Percentiles rank a stretch among this genome's conserved stretches.
These are phyloP conservation scores for Coccomyxa sp. DNA, from an alignment of 139 green algal species.

Conservation along the genomic window DNA sequence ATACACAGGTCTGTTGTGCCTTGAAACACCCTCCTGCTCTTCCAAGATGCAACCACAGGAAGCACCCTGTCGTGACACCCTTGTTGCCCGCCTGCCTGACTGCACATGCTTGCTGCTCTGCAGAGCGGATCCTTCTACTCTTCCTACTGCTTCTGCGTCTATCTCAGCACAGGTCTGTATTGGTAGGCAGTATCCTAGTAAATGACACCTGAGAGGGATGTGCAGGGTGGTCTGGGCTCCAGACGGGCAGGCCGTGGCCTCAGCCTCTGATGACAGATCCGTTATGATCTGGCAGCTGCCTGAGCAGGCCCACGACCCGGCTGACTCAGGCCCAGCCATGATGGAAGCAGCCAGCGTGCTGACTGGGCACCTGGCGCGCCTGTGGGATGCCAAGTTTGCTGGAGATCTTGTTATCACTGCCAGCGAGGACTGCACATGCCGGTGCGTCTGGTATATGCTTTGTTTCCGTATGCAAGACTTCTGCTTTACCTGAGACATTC, in stretches of 20 bases:
- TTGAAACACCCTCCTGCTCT: too few species aligned
- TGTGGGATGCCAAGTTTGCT: slow-evolving; percentile 29
- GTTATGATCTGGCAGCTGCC: slow-evolving; percentile 33
- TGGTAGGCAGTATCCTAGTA: background rate
- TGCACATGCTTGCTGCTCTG: background rate
- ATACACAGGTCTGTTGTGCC: slow-evolving; percentile 32
- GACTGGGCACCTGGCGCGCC: slow-evolving; percentile 24
- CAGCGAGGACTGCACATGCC: slow-evolving; percentile 28
- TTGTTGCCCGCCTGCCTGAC: too few species aligned
- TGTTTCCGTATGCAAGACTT: background rate
- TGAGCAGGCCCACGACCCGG: background rate
- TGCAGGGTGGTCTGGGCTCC: slow-evolving; percentile 36
- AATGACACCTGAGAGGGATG: background rate
- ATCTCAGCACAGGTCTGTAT: background rate
- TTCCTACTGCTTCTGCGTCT: background rate
- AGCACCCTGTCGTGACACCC: too few species aligned
- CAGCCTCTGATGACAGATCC: slow-evolving; percentile 42
- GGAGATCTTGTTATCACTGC: slow-evolving; percentile 19
- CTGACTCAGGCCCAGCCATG: background rate
- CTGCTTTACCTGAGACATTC: background rate
- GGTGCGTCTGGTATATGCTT: background rate
- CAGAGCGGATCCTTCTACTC: background rate
- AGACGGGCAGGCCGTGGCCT: slow-evolving; percentile 27
- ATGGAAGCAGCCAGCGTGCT: slow-evolving; percentile 9
- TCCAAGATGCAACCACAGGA: too few species aligned